Conservation (phyloP, 78 protist species). For the Dictyostelium intermedium region DNA sequence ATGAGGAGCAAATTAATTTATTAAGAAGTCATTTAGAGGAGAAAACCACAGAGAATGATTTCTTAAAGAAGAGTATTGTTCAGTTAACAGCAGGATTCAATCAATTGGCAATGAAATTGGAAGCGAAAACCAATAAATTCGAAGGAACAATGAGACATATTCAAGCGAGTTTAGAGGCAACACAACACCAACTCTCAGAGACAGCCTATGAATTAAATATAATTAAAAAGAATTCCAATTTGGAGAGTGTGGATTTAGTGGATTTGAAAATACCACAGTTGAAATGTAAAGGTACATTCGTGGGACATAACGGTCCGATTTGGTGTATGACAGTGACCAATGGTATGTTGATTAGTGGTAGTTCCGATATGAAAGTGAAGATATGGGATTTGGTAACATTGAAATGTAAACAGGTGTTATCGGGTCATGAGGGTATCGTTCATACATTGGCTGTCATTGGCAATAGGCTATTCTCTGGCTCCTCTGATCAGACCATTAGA, state of each 20-base stretch:
- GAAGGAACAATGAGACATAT: conserved; percentile 61
- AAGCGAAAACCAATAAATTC: conserved; percentile 58
- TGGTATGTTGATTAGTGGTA: conserved; percentile 62
- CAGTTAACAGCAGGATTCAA: conserved; percentile 46
- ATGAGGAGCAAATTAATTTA: conserved; percentile 51
- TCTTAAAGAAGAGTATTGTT: conserved; percentile 31
- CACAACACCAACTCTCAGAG: conserved; percentile 64
- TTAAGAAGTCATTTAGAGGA: conserved; percentile 30
- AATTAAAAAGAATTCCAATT: conserved; percentile 55
- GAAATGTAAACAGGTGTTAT: conserved; percentile 25
- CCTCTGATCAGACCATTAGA: conserved; percentile 69
- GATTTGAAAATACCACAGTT: conserved; percentile 67
- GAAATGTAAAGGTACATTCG: conserved; percentile 78
- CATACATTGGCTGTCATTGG: conserved; percentile 74
- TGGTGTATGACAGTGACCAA: conserved; percentile 77
- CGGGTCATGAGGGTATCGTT: conserved; percentile 78
- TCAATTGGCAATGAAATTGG: conserved; percentile 37
- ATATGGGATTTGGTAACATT: conserved; percentile 75
- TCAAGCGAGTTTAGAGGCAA: conserved; percentile 66
- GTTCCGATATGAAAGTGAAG: conserved; percentile 47
- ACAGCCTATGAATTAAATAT: conserved; percentile 7
- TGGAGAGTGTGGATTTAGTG: conserved; percentile 53
- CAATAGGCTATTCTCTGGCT: conserved; percentile 58
- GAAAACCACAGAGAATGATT: conserved; percentile 33
- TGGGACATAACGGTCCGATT: conserved; percentile 81